phyloP scores from a whole-genome alignment of 23 red algal genomes.

The Agarophyton chilense region DNA sequence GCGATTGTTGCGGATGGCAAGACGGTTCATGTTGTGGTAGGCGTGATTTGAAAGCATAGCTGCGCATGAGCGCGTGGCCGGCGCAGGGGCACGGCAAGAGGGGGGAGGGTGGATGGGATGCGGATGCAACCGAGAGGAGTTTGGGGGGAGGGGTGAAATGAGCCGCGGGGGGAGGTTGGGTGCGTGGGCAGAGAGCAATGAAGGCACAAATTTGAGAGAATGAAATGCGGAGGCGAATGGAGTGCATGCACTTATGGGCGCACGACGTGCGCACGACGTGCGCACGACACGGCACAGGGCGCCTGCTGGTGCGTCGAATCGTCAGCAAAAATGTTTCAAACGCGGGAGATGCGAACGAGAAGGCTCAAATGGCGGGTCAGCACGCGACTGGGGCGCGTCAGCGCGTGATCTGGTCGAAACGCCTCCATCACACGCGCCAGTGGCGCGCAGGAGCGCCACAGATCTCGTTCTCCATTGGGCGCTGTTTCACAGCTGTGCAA shows the following conservation, averaged over 20 bases:
- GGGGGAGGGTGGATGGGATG: background rate
- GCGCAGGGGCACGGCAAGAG: background rate
- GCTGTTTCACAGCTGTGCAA: too few relatives aligned
- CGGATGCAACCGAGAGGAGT: background rate
- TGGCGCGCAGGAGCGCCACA: too few relatives aligned
- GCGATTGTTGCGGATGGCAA: background rate
- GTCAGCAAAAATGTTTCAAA: too few relatives aligned
- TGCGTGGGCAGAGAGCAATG: background rate
- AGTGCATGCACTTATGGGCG: background rate
- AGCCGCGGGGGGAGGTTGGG: too few relatives aligned
- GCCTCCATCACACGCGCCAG: too few relatives aligned
- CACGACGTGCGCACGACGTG: too few relatives aligned
- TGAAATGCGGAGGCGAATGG: too few relatives aligned
- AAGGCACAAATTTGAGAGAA: background rate
- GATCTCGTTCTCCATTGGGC: too few relatives aligned
- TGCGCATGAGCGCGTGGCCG: background rate
- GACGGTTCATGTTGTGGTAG: constrained; percentile 9
- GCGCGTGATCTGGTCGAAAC: constrained; percentile 7
- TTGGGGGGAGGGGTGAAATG: background rate
- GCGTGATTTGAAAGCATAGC: constrained; percentile 1
- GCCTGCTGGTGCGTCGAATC: background rate
- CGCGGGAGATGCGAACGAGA: background rate
- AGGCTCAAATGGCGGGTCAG: background rate
- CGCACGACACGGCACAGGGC: background rate
- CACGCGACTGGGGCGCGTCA: background rate